Percentiles rank a stretch among this genome's conserved stretches.
phyloP scores from a whole-genome alignment of 2,329 filamentous ascomycete genomes.

The Rhinocladiella similis region DNA sequence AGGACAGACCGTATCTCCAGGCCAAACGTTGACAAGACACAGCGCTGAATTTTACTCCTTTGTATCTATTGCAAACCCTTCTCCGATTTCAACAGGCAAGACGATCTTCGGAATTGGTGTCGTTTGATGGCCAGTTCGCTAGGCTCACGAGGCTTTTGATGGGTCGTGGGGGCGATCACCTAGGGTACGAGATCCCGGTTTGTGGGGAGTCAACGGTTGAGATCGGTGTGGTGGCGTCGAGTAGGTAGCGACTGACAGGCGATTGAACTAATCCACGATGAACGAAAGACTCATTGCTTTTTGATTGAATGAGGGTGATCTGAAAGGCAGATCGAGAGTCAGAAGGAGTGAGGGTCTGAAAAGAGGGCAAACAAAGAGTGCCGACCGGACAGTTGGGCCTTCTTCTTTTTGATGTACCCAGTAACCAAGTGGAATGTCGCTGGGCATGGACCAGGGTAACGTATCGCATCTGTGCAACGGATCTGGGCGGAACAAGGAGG shows the following conservation, averaged over 20 bases:
- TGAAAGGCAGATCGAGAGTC: background rate
- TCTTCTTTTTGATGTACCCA: background rate
- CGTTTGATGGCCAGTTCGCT: background rate
- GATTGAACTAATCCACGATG: background rate
- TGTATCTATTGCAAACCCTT: background rate
- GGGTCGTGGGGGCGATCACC: background rate
- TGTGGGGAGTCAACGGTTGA: background rate
- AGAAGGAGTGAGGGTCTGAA: background rate
- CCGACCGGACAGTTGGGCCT: background rate
- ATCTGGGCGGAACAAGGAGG: background rate
- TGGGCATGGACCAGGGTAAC: background rate
- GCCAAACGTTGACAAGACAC: background rate
- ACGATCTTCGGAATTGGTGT: background rate
- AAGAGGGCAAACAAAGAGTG: background rate
- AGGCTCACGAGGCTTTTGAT: background rate
- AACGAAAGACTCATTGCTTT: background rate
- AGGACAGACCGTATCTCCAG: background rate
- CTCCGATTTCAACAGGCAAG: no score
- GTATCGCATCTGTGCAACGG: background rate
- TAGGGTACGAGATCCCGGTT: background rate
- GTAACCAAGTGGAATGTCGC: background rate
- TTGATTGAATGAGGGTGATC: background rate
- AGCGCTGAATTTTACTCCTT: background rate
- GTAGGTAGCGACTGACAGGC: background rate
- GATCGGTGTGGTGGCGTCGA: background rate